Conservation (phyloP, 257 asterid species). For the Vinca minor region DNA sequence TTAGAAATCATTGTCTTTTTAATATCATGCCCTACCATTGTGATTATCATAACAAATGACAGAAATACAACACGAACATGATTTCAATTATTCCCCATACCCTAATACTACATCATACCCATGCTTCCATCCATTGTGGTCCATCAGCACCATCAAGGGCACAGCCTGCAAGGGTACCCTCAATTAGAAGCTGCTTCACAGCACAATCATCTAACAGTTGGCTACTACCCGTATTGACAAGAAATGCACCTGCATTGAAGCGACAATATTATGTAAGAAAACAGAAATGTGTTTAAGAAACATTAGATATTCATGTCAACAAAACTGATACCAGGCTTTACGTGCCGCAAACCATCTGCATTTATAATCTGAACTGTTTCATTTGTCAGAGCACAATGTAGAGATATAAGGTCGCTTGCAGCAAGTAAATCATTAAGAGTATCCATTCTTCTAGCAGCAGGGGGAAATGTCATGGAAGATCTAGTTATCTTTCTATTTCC, state of each 20-base stretch:
- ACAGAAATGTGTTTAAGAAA: conserved; percentile 1
- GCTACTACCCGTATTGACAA: conserved; percentile 96
- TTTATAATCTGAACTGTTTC: conserved; percentile 84
- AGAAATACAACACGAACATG: conserved; percentile 8
- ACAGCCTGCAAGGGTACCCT: conserved; percentile 93
- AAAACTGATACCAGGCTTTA: conserved; percentile 65
- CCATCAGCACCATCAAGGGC: conserved; percentile 99
- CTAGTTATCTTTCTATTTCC: conserved; percentile 54
- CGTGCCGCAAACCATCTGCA: conserved; percentile 85
- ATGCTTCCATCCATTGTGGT: conserved; percentile 99
- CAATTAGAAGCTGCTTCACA: conserved; percentile 93
- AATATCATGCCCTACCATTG: conserved; percentile 9
- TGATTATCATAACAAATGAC: background rate
- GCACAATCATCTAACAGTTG: conserved; percentile 99
- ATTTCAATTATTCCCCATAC: conserved; percentile 42
- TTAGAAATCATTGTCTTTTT: background rate
- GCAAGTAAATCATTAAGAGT: conserved; percentile 96
- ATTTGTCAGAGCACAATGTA: conserved; percentile 84
- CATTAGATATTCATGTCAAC: background rate
- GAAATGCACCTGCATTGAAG: conserved; percentile 78
- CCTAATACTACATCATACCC: conserved; percentile 93
- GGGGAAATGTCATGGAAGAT: conserved; percentile 61
- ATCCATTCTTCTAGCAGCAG: conserved; percentile 98
- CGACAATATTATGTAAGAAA: conserved; percentile 24
- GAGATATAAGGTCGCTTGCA: conserved; percentile 88